Conservation (phyloP, 2,329 filamentous ascomycete genomes). For the Cytospora chrysosperma region DNA sequence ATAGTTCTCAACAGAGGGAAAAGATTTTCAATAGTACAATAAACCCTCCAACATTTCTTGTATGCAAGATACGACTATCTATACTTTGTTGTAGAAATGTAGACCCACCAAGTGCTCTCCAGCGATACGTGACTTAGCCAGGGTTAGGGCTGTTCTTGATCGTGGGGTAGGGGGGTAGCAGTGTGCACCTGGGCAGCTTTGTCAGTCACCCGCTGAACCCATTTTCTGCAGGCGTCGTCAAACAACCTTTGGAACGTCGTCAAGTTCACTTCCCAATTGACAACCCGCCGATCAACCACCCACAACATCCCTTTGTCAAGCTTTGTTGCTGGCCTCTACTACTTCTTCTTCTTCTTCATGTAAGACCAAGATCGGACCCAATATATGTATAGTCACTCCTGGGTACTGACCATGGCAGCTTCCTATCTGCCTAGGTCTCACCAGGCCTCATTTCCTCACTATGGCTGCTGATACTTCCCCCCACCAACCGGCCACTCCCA, state of each 20-base stretch:
- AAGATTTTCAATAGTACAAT: too few relatives aligned
- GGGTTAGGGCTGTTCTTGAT: too few relatives aligned
- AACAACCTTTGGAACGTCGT: too few relatives aligned
- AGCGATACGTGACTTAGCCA: too few relatives aligned
- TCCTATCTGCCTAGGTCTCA: neutral
- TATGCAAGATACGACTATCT: too few relatives aligned
- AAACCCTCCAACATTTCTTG: too few relatives aligned
- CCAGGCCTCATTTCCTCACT: neutral
- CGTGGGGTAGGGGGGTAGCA: too few relatives aligned
- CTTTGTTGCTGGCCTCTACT: neutral
- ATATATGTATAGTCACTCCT: neutral
- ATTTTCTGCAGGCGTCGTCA: neutral
- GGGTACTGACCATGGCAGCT: neutral
- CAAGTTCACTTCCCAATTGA: neutral
- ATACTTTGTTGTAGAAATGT: too few relatives aligned
- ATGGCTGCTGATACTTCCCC: conserved; percentile 4
- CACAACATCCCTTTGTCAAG: neutral
- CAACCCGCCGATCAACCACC: neutral
- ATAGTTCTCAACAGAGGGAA: too few relatives aligned
- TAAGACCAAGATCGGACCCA: neutral
- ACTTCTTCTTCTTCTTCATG: neutral
- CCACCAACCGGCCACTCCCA: neutral
- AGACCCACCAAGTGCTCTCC: too few relatives aligned
- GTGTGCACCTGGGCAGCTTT: too few relatives aligned
- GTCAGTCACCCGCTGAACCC: too few relatives aligned